Conservation (phyloP, 495 filamentous ascomycete species). For the Xylaria acuta region DNA sequence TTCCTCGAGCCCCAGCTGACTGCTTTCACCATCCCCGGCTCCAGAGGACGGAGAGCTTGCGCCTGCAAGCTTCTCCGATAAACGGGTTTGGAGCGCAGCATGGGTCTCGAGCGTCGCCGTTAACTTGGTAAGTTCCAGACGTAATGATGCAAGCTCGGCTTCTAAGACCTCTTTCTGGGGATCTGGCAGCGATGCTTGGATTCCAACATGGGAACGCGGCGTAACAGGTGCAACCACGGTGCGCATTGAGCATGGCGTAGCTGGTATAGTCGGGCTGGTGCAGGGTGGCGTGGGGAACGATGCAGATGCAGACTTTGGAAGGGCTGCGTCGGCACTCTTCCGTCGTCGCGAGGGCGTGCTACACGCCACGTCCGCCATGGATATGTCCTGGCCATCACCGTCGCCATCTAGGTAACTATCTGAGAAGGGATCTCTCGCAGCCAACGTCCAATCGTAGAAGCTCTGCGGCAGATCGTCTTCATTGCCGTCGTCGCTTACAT, state of each 20-base stretch:
- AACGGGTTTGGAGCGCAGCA: slow-evolving; percentile 38
- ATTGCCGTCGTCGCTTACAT: slow-evolving; percentile 7
- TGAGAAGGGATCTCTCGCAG: slow-evolving; percentile 50
- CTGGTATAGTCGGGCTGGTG: slow-evolving; percentile 48
- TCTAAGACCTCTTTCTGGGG: slow-evolving; percentile 51
- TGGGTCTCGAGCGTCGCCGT: slow-evolving; percentile 48
- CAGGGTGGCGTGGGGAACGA: slow-evolving; percentile 60
- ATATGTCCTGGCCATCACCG: slow-evolving; percentile 42
- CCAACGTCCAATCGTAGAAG: slow-evolving; percentile 51
- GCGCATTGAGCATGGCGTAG: slow-evolving; percentile 33
- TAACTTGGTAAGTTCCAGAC: slow-evolving; percentile 47
- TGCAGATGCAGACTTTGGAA: slow-evolving; percentile 25
- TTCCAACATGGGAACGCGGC: slow-evolving; percentile 45
- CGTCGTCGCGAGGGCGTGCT: slow-evolving; percentile 49
- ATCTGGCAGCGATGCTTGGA: slow-evolving; percentile 49
- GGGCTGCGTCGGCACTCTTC: background rate
- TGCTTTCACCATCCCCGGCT: background rate
- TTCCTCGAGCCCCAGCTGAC: slow-evolving; percentile 38
- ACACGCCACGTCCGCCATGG: slow-evolving; percentile 47
- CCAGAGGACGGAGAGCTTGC: background rate
- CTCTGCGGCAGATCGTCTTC: slow-evolving; percentile 20
- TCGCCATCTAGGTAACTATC: slow-evolving; percentile 51
- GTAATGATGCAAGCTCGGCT: slow-evolving; percentile 47
- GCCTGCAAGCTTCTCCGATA: slow-evolving; percentile 41
- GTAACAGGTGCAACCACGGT: slow-evolving; percentile 40